phyloP scores from a whole-genome alignment of 768 basidiomycete species.

The Russula ochroleuca region DNA sequence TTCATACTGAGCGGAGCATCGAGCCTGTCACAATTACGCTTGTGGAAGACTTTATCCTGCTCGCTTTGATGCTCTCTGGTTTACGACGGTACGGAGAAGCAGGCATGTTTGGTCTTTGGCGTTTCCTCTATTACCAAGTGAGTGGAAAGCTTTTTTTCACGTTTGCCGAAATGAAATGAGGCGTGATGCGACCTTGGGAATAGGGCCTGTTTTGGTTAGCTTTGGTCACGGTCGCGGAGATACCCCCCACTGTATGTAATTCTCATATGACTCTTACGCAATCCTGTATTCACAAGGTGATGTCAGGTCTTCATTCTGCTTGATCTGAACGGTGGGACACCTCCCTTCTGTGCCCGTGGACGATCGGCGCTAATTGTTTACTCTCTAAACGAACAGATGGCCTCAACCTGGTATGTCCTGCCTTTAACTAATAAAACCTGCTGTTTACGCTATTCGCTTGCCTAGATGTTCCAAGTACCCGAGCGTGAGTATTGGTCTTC shows the following conservation, averaged over 20 bases:
- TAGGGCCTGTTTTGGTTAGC: conserved; percentile 23
- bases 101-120: conserved; percentile 22
- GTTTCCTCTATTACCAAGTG: conserved; percentile 22
- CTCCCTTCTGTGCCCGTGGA: background rate
- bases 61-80: conserved; percentile 19
- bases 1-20: background rate
- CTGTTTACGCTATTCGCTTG: background rate
- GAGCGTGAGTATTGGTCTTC: conserved; percentile 19
- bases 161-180: background rate
- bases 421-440: background rate
- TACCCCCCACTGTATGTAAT: conserved; percentile 17
- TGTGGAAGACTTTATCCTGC: conserved; percentile 13
- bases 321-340: conserved; percentile 17
- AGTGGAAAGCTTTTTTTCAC: background rate
- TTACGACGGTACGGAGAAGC: conserved; percentile 19
- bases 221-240: conserved; percentile 23
- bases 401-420: conserved; percentile 9
- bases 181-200: background rate
- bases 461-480: conserved; percentile 22
- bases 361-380: background rate
- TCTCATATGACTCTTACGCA: background rate
- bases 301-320: conserved; percentile 18
- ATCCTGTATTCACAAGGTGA: background rate
- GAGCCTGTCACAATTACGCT: conserved; percentile 16
- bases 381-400: background rate